Conservation (phyloP, 192 early-diverging fungal genomes). For the Thamnidium elegans region DNA sequence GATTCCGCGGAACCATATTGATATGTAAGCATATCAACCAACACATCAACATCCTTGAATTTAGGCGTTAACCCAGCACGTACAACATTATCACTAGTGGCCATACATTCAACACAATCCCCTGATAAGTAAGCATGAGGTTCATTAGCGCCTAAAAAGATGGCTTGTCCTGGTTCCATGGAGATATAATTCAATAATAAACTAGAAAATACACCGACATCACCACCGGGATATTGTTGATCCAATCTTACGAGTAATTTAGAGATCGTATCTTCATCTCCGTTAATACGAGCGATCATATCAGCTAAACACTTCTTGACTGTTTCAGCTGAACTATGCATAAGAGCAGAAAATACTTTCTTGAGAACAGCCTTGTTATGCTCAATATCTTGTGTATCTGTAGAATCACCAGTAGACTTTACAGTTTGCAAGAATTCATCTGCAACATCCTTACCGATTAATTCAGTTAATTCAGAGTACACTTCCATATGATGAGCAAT, state of each 20-base stretch:
- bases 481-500: constrained; percentile 60
- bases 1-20: constrained; percentile 68
- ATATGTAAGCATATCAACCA: constrained; percentile 93
- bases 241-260: constrained; percentile 75
- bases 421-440: constrained; percentile 46
- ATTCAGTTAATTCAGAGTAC: constrained; percentile 77
- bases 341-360: constrained; percentile 58
- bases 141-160: constrained; percentile 95
- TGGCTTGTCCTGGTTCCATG: constrained; percentile 80
- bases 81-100: constrained; percentile 95
- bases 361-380: constrained; percentile 45
- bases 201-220: constrained; percentile 86
- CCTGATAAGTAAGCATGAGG: constrained; percentile 96
- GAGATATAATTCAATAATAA: constrained; percentile 87
- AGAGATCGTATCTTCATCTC: constrained; percentile 36
- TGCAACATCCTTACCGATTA: constrained; percentile 59
- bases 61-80: constrained; percentile 97
- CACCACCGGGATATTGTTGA: constrained; percentile 78
- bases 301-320: constrained; percentile 52
- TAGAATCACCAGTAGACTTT: constrained; percentile 31
- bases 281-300: constrained; percentile 52
- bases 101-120: constrained; percentile 99
- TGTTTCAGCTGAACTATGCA: constrained; percentile 44
- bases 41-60: constrained; percentile 89
- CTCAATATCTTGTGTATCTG: constrained; percentile 35